Evolutionary conservation across 495 filamentous ascomycete genomes (phyloP), one percentile per base, ranked within the genome.

Genomic region (Aspergillus panamensis): DNA sequence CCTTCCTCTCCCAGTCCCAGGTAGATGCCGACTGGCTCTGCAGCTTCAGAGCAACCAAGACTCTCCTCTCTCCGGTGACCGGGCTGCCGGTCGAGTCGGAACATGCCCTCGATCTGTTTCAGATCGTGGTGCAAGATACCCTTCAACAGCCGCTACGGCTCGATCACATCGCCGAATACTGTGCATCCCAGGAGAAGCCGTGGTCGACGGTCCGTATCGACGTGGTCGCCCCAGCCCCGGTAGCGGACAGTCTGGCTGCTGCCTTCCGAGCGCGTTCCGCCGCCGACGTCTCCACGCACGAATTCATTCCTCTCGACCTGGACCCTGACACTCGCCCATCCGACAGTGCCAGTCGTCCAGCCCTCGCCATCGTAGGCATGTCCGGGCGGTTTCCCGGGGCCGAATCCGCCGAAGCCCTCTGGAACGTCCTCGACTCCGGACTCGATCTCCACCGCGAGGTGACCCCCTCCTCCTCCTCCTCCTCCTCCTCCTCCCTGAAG

Each of bases 341-440:
- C 1, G 49, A 3, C 0, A 6, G 30, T 3, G 16, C 8, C n/a
- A 35, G 10, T 7, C 9, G 13, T 21, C 8, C 49, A 2, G 45
- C 58, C 13, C 65, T 69, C 13, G 66, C 68, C 9, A 67, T 71
- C n/a, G 51, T 71, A 3, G 68, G 68, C 9, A 58, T 37, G 10
- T 64, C 44, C n/a, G 67, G 66, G 30, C 61, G 68, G 0, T 66
- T 70, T 43, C 68, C 68, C 0, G 65, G 62, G 0, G 14, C 49
- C 8, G 49, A 37, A 3, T 20, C n/a, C 20, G 32, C 16, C n/a
- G 49, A 51, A 17, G 49, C 2, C 0, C n/a, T 51, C 1, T 51
- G 49, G 49, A 14, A 12, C 35, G 2, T 51, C 2, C n/a, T 51
- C 0, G 32, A 20, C 1, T 1, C 31, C 3, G 49, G 49, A 2